Evolutionary conservation across 2,329 filamentous ascomycete species (phyloP).

Genomic region (Fusarium xylarioides): DNA sequence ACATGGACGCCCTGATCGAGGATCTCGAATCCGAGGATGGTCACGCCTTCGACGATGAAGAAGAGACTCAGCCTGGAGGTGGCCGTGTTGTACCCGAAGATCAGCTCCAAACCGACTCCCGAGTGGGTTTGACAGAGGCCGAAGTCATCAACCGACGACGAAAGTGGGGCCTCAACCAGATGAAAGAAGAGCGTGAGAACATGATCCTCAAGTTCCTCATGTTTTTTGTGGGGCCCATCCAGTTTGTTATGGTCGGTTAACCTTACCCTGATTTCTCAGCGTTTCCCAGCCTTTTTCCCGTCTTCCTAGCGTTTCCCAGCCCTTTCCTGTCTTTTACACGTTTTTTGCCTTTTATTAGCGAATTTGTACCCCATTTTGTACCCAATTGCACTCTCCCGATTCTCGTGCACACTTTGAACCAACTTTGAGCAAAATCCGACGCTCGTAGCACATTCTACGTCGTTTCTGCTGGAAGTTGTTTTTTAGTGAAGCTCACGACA

Average conservation of each 20-base stretch:
- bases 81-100: slow-evolving; percentile 75
- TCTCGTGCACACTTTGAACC: neutral
- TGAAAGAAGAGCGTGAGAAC: slow-evolving; percentile 93
- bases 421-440: no score
- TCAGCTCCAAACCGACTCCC: slow-evolving; percentile 79
- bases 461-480: neutral
- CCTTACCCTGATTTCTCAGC: neutral
- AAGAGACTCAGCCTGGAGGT: slow-evolving; percentile 57
- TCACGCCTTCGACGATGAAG: slow-evolving; percentile 70
- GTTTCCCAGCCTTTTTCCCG: neutral
- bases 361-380: no score
- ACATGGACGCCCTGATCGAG: slow-evolving; percentile 87
- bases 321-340: neutral
- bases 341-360: no score
- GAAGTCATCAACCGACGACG: slow-evolving; percentile 72
- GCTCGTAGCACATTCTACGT: no score
- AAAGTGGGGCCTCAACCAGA: slow-evolving; percentile 85
- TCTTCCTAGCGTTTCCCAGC: neutral
- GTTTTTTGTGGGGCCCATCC: slow-evolving; percentile 89
- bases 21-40: slow-evolving; percentile 86
- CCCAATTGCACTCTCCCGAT: neutral
- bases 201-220: slow-evolving; percentile 81
- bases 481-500: neutral
- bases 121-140: slow-evolving; percentile 74
- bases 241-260: slow-evolving; percentile 60